Conservation (phyloP, 2,329 filamentous ascomycete species). For the Paracoccidioides brasiliensis region DNA sequence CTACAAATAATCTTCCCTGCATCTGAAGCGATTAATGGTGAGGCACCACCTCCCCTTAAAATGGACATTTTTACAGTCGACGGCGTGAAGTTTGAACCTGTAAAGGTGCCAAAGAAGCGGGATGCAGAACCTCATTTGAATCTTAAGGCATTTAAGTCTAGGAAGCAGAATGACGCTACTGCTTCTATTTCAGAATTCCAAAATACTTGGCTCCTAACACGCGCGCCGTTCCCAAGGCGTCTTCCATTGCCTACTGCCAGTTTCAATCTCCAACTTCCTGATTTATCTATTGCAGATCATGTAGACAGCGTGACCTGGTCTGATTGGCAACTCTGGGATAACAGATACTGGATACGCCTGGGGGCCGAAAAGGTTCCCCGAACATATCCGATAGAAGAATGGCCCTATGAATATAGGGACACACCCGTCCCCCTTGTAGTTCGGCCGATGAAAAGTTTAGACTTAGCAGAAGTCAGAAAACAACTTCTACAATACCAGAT, state of each 20-base stretch:
- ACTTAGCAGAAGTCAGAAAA: conserved; percentile 16
- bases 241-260: conserved; percentile 11
- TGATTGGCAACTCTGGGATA: conserved; percentile 39
- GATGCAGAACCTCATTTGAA: background rate
- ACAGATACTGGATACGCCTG: conserved; percentile 43
- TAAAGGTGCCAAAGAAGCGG: conserved; percentile 2
- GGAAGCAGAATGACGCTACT: background rate
- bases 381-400: background rate
- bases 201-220: conserved; percentile 27
- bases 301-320: conserved; percentile 16
- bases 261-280: conserved; percentile 12
- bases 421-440: conserved; percentile 21
- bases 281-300: conserved; percentile 1
- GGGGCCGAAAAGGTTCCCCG: conserved; percentile 15
- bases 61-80: conserved; percentile 36
- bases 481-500: background rate
- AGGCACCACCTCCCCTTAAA: conserved; percentile 17
- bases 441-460: conserved; percentile 26
- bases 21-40: background rate
- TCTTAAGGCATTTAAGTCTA: conserved; percentile 1
- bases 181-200: background rate
- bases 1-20: background rate
- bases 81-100: conserved; percentile 36
- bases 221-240: conserved; percentile 25
- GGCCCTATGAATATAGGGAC: background rate